Conservation (phyloP, 1,284 basidiomycete species). For the Rhodotorula glutinis region DNA sequence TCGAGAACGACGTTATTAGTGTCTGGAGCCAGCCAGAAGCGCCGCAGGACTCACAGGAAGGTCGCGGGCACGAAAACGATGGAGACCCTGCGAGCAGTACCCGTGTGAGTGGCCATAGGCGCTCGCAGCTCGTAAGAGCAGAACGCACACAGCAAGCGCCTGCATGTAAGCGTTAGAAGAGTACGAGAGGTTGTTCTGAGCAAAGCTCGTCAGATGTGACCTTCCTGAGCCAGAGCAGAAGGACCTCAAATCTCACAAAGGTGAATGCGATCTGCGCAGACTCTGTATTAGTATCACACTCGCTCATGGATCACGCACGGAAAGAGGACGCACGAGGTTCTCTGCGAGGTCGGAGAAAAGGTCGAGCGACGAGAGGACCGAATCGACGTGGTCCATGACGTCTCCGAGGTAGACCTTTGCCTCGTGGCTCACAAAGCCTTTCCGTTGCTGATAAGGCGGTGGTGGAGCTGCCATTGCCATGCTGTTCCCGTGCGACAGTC, state of each 20-base stretch:
- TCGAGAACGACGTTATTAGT: too few relatives aligned
- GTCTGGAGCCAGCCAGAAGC: not conserved
- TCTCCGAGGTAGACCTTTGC: conserved; percentile 30
- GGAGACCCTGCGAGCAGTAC: conserved; percentile 50
- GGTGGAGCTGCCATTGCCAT: not conserved
- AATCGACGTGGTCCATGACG: conserved; percentile 33
- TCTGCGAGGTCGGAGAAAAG: conserved; percentile 24
- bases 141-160: conserved; percentile 12
- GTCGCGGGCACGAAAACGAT: conserved; percentile 68
- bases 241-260: not conserved
- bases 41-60: conserved; percentile 51
- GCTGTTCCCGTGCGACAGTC: not conserved
- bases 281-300: too few relatives aligned
- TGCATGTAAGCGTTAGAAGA: conserved; percentile 41
- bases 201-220: not conserved
- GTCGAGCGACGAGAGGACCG: conserved; percentile 15
- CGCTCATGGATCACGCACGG: too few relatives aligned
- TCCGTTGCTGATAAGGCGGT: not conserved
- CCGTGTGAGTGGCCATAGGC: not conserved
- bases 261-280: not conserved
- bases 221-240: not conserved
- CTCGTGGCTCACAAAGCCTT: conserved; percentile 28
- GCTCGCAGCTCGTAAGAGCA: too few relatives aligned
- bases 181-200: conserved; percentile 48
- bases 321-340: conserved; percentile 6